Conservation (phyloP, 768 basidiomycete genomes). For the Lenzites betulinus region DNA sequence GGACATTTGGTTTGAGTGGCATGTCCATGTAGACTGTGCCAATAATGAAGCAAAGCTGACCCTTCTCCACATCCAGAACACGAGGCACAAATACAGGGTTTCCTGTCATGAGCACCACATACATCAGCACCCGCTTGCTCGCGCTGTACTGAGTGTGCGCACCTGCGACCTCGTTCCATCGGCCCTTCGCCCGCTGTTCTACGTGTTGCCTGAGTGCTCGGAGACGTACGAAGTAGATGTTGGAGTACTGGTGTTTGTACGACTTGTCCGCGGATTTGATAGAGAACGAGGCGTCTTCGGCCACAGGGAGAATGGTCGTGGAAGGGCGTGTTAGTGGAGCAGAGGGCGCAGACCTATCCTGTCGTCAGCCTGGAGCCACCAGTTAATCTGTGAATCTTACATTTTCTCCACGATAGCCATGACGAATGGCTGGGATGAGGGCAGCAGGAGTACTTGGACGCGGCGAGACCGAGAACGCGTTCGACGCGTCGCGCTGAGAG, state of each 20-base stretch:
- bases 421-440: not conserved
- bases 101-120: slow-evolving; percentile 42
- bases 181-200: slow-evolving; percentile 46
- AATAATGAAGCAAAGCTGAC: slow-evolving; percentile 84
- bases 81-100: slow-evolving; percentile 71
- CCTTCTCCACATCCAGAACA: slow-evolving; percentile 85
- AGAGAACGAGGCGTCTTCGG: slow-evolving; percentile 41
- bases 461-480: slow-evolving; percentile 1
- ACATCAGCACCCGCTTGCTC: not conserved
- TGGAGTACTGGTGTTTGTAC: slow-evolving; percentile 72
- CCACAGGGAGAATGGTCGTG: slow-evolving; percentile 33
- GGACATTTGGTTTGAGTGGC: slow-evolving; percentile 97
- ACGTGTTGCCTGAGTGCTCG: slow-evolving; percentile 50
- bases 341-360: slow-evolving; percentile 26
- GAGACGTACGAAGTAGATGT: slow-evolving; percentile 68
- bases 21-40: slow-evolving; percentile 99
- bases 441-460: not conserved
- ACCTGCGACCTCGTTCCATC: slow-evolving; percentile 54
- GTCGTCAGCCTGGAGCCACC: not conserved
- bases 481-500: slow-evolving; percentile 14
- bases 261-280: slow-evolving; percentile 47
- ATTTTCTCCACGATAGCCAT: slow-evolving; percentile 18
- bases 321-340: slow-evolving; percentile 31
- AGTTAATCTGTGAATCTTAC: not conserved
- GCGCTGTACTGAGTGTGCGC: slow-evolving; percentile 3